phyloP scores from a whole-genome alignment of 1,284 basidiomycete species.

The Ganoderma multipileum region DNA sequence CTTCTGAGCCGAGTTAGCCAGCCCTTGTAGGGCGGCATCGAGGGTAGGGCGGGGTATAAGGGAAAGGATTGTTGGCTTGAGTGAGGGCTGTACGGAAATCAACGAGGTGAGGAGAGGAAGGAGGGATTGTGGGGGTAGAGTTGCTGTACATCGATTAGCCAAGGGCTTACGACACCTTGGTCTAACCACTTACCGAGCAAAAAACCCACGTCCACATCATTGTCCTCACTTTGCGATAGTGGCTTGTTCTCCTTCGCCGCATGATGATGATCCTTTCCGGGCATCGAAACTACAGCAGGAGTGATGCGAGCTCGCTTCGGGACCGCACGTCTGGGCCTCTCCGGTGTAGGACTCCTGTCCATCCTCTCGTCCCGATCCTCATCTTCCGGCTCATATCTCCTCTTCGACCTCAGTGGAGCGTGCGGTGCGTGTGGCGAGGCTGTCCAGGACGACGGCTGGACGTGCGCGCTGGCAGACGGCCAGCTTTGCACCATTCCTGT shows the following conservation, averaged over 20 bases:
- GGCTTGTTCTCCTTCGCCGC: slow-evolving; percentile 53
- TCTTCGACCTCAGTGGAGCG: slow-evolving; percentile 58
- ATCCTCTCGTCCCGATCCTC: slow-evolving; percentile 67
- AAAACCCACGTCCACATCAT: slow-evolving; percentile 78
- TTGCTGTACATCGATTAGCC: slow-evolving; percentile 52
- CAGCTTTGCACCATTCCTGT: slow-evolving; percentile 47
- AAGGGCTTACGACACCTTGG: slow-evolving; percentile 3
- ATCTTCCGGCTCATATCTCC: slow-evolving; percentile 68
- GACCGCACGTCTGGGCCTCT: slow-evolving; percentile 68
- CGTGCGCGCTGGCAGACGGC: slow-evolving; percentile 37
- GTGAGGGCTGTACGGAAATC: slow-evolving; percentile 65
- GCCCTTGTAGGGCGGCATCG: slow-evolving; percentile 72
- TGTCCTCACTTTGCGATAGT: slow-evolving; percentile 48
- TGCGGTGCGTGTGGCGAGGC: slow-evolving; percentile 29
- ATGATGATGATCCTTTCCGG: slow-evolving; percentile 33
- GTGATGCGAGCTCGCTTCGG: slow-evolving; percentile 70
- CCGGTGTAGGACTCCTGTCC: slow-evolving; percentile 84
- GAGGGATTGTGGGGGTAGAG: slow-evolving; percentile 74
- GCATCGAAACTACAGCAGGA: slow-evolving; percentile 35
- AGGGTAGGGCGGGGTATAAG: slow-evolving; percentile 82
- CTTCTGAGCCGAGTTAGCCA: slow-evolving; percentile 71
- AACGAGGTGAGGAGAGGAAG: slow-evolving; percentile 74
- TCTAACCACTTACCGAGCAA: slow-evolving; percentile 63
- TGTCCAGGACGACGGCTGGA: slow-evolving; percentile 33
- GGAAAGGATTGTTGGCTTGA: slow-evolving; percentile 72